Evolutionary conservation across 1,284 basidiomycete genomes (phyloP).

Genomic region (Vanrija humicola): DNA sequence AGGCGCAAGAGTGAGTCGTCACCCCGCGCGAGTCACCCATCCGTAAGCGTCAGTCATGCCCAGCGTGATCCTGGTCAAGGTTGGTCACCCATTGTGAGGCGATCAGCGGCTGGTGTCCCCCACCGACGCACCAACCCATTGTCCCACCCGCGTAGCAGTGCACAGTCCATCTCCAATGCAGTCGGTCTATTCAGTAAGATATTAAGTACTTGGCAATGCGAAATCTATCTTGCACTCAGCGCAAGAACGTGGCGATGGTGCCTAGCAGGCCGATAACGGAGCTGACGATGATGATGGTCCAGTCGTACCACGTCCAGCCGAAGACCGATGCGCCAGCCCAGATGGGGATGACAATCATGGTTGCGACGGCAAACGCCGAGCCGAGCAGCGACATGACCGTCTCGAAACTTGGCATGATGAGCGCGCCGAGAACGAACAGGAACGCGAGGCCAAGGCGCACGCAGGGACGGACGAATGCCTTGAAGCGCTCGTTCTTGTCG

Average conservation of each 20-base stretch:
- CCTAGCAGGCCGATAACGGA: slow-evolving; percentile 68
- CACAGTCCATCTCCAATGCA: too few species aligned
- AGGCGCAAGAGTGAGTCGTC: too few species aligned
- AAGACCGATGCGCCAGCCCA: slow-evolving; percentile 55
- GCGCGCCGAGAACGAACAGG: slow-evolving; percentile 64
- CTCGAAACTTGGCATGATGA: slow-evolving; percentile 79
- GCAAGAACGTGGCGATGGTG: slow-evolving; percentile 50
- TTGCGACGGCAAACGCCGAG: slow-evolving; percentile 71
- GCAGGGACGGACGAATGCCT: slow-evolving; percentile 54
- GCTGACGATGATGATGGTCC: slow-evolving; percentile 55
- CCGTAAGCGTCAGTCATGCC: too few species aligned
- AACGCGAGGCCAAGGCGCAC: slow-evolving; percentile 62
- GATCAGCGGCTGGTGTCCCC: too few species aligned
- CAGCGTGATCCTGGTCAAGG: too few species aligned
- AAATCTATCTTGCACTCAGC: too few species aligned
- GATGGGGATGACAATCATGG: slow-evolving; percentile 75
- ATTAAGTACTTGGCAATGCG: too few species aligned
- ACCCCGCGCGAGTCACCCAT: too few species aligned
- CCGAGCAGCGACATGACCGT: slow-evolving; percentile 82
- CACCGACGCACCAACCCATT: too few species aligned
- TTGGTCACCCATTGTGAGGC: too few species aligned
- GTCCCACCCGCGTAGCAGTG: too few species aligned
- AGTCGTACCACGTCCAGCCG: slow-evolving; percentile 56
- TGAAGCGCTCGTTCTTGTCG: slow-evolving; percentile 42
- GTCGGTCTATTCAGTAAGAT: too few species aligned